These are phyloP conservation scores for Narthecium ossifragum DNA, from an alignment of 106 monocot species.

Conservation along the genomic window DNA sequence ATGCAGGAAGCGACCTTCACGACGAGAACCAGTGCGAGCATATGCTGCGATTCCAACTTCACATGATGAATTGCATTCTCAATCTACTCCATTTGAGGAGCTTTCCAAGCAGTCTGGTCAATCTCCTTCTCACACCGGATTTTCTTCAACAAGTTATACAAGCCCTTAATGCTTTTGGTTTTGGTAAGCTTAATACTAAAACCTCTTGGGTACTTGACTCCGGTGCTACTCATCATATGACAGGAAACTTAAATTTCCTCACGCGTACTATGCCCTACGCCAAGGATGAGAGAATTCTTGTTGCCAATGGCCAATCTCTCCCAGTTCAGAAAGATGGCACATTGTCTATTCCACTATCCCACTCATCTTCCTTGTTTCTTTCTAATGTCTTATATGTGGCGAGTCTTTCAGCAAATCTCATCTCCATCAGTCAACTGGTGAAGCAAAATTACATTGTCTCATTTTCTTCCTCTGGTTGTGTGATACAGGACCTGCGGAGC, in stretches of 20 bases:
- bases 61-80: background rate
- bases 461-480: constrained; percentile 2
- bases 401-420: background rate
- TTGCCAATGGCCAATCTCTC: constrained; percentile 3
- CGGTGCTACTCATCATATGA: constrained; percentile 7
- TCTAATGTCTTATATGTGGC: constrained; percentile 12
- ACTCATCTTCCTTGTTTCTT: background rate
- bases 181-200: background rate
- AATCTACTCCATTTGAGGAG: too few relatives aligned
- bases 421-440: background rate
- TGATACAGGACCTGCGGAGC: constrained; percentile 9
- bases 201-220: constrained; percentile 4
- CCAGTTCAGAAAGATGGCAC: constrained; percentile 5
- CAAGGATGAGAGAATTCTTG: background rate
- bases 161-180: constrained; percentile 2
- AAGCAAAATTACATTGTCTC: constrained; percentile 10
- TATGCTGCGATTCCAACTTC: background rate
- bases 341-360: background rate
- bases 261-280: background rate
- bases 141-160: constrained; percentile 8
- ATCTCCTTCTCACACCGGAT: background rate
- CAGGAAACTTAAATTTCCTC: background rate
- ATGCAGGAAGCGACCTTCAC: too few relatives aligned
- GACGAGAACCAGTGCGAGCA: too few relatives aligned
- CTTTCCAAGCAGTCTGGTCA: too few relatives aligned